Conservation (phyloP, 352 stramenopile genomes). For the Globisporangium polare region DNA sequence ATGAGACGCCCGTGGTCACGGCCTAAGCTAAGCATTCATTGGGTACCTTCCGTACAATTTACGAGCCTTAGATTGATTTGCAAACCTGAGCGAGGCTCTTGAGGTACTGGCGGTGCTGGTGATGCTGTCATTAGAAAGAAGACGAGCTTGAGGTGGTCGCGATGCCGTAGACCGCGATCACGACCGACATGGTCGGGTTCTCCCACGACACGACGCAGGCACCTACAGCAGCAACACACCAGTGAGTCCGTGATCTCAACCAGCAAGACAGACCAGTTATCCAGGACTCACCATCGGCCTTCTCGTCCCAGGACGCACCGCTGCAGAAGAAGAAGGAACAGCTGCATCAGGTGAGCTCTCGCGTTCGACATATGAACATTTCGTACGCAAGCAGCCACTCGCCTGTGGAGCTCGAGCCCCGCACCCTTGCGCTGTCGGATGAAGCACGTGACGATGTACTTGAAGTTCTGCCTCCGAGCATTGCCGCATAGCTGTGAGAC, state of each 20-base stretch:
- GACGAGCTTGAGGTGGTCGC: slow-evolving; percentile 28
- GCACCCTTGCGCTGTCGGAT: slow-evolving; percentile 62
- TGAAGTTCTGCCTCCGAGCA: slow-evolving; percentile 58
- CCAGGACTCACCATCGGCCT: slow-evolving; percentile 70
- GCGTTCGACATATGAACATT: too few relatives aligned
- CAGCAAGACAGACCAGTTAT: too few relatives aligned
- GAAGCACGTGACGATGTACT: slow-evolving; percentile 76
- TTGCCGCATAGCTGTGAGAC: too few relatives aligned
- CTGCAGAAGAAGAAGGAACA: slow-evolving; percentile 20
- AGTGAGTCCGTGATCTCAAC: too few relatives aligned
- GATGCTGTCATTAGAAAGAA: neutral
- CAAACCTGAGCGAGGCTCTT: too few relatives aligned
- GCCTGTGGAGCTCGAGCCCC: slow-evolving; percentile 60
- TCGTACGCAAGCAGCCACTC: neutral
- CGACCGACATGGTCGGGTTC: slow-evolving; percentile 62
- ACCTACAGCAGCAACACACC: slow-evolving; percentile 19
- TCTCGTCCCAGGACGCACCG: slow-evolving; percentile 69
- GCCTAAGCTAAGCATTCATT: slow-evolving; percentile 3
- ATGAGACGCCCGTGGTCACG: slow-evolving; percentile 26
- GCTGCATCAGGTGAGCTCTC: neutral
- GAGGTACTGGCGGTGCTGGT: too few relatives aligned
- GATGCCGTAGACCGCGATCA: slow-evolving; percentile 68
- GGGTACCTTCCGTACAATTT: neutral
- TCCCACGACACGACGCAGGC: slow-evolving; percentile 74
- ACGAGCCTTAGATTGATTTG: too few relatives aligned